Base-by-base conservation (phyloP, 2,329 filamentous ascomycete genomes). In the Aspergillus costaricaensis region DNA sequence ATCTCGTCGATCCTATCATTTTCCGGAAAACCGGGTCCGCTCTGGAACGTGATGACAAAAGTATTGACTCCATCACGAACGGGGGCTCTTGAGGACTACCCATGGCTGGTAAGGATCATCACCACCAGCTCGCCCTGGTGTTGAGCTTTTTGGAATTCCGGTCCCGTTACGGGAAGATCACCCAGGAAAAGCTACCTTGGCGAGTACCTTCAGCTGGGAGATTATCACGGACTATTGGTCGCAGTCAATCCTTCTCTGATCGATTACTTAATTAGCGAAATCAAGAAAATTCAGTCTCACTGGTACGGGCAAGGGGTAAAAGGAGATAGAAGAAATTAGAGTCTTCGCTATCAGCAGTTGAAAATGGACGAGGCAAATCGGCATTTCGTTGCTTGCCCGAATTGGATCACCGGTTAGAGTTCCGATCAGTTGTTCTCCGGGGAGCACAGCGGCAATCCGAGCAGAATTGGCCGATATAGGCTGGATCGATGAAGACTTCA, bases 11-110 rank as follows among this genome's bases (percentile, higher is more conserved):
- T 50, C 47, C 27, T 50, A n/a, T n/a, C 47, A 32, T 5, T 50
- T 30, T 50, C n/a, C 27, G 47, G 47, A 32, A 10, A 2, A 8
- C 25, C 27, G 17, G 14, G 25, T 30, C 25, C 47, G 25, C 25
- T 27, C 25, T 50, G n/a, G 47, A 50, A 50, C 25, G 47, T 50
- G 47, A 50, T 32, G 47, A 27, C 47, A 32, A 50, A 50, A 50
- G n/a, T 17, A 50, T 50, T 30, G 47, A 27, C n/a, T 32, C 47
- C 25, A 50, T 50, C 25, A 17, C 9, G 25, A 50, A 50, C 47
- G 47, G 44, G 47, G 25, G 12, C 12, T 12, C 2, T 10, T 50
- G 47, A 30, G 25, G 14, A 50, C 47, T 10, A n/a, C 25, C 47
- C 25, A 30, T 30, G 25, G 25, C n/a, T 50, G 25, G 47, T 30